A percentile compares a stretch with the other conserved stretches of the same genome.
These are phyloP conservation scores for Coniochaeta sp. DNA, from an alignment of 2,329 filamentous ascomycete genomes.

Conservation along the genomic window DNA sequence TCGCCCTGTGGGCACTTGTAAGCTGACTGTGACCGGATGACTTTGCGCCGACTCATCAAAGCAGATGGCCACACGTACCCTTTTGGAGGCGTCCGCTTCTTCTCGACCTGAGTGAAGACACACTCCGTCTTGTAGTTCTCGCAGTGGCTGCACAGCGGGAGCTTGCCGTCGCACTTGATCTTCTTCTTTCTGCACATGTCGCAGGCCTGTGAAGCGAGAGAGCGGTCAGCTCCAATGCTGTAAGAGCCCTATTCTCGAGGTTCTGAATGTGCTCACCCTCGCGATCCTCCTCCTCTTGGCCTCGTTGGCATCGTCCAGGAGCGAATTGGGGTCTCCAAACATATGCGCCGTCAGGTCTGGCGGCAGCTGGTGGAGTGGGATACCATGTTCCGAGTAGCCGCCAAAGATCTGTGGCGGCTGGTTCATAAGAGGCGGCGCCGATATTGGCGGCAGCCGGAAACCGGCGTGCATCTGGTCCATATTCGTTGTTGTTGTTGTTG, in stretches of 20 bases:
- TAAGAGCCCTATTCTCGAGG: background rate
- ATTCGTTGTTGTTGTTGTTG: background rate
- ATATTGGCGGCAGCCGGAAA: conserved; percentile 52
- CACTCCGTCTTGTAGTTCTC: conserved; percentile 98
- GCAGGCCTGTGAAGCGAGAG: conserved; percentile 70
- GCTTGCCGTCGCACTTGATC: conserved; percentile 96
- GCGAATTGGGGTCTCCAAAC: conserved; percentile 47
- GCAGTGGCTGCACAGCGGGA: conserved; percentile 91
- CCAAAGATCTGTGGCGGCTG: conserved; percentile 65
- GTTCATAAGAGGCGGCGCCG: conserved; percentile 52
- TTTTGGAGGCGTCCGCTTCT: conserved; percentile 96
- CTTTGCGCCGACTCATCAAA: conserved; percentile 3
- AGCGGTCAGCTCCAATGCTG: background rate
- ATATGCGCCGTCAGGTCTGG: conserved; percentile 50
- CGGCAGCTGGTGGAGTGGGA: conserved; percentile 48
- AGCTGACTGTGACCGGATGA: conserved; percentile 5
- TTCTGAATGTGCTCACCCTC: conserved; percentile 49
- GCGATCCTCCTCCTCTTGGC: conserved; percentile 85
- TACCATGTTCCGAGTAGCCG: conserved; percentile 50
- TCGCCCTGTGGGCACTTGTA: conserved; percentile 53
- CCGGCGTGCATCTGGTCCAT: conserved; percentile 44
- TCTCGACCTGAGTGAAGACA: conserved; percentile 95
- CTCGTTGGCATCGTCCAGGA: conserved; percentile 65
- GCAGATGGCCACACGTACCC: conserved; percentile 53
- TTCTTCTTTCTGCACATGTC: conserved; percentile 97